Conservation (phyloP, 306 rosid genomes). For the Vigna trinervia region DNA sequence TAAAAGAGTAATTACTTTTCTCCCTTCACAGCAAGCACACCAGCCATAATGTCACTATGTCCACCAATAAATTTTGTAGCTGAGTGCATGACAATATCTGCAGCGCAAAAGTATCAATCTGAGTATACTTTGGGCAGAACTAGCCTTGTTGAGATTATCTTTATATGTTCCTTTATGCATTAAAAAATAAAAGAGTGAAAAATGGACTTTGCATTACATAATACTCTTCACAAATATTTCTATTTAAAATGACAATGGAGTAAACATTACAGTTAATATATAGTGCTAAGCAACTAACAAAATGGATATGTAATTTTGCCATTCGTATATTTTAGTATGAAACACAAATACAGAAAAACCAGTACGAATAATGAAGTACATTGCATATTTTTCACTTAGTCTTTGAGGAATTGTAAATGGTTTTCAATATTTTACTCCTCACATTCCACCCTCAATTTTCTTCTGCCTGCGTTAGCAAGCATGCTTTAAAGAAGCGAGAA, state of each 20-base stretch:
- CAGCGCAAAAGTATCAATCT: constrained; percentile 35
- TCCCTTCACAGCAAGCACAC: constrained; percentile 87
- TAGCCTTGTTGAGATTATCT: neutral
- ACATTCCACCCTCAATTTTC: constrained; percentile 17
- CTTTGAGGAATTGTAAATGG: constrained; percentile 16
- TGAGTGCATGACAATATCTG: constrained; percentile 93
- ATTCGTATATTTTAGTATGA: neutral
- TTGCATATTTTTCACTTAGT: neutral
- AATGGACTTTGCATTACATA: constrained; percentile 21
- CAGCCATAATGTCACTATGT: constrained; percentile 94
- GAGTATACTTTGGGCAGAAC: neutral
- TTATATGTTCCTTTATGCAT: constrained; percentile 8
- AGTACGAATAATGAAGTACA: neutral
- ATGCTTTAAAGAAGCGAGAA: neutral
- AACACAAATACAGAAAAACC: neutral
- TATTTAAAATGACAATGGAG: constrained; percentile 19
- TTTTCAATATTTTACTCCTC: constrained; percentile 4
- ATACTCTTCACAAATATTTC: constrained; percentile 29
- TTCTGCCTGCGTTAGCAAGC: constrained; percentile 23
- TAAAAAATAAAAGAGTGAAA: constrained; percentile 10
- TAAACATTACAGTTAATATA: neutral
- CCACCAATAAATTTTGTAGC: constrained; percentile 96
- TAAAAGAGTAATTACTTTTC: constrained; percentile 65
- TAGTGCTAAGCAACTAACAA: constrained; percentile 3
- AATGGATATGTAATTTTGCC: neutral